Conservation (phyloP, 257 asterid species). For the Capsicum pubescens region DNA sequence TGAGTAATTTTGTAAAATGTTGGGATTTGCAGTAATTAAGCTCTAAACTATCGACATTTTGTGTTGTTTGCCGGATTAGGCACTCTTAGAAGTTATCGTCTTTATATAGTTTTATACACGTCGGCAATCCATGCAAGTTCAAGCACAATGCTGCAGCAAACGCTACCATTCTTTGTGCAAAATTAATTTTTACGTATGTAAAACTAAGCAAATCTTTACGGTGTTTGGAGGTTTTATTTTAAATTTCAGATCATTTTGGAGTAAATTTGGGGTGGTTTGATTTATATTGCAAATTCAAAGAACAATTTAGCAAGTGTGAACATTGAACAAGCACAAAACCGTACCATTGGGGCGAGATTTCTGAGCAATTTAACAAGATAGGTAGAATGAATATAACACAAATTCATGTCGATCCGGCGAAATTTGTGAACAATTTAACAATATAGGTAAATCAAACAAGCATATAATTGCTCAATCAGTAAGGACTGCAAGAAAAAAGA, state of each 20-base stretch:
- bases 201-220: too few species aligned
- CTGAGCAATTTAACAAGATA: not conserved
- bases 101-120: not conserved
- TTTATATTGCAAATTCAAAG: not conserved
- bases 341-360: not conserved
- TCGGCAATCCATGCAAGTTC: slow-evolving; percentile 2
- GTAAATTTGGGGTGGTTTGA: not conserved
- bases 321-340: not conserved
- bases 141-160: not conserved
- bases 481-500: too few species aligned
- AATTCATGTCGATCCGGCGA: not conserved
- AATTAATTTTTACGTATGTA: not conserved
- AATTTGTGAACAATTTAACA: not conserved
- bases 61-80: too few species aligned
- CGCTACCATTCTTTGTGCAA: not conserved
- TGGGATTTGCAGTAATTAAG: too few species aligned
- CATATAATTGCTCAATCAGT: not conserved
- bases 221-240: not conserved
- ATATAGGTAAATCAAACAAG: not conserved
- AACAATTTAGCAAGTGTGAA: not conserved
- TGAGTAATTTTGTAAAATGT: too few species aligned
- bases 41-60: too few species aligned
- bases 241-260: not conserved
- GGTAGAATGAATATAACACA: not conserved
- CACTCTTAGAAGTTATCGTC: too few species aligned